A percentile compares a stretch with the other conserved stretches of the same genome.
These are phyloP conservation scores for Graphium sp. DNA, from an alignment of 2,329 filamentous ascomycete species.

Conservation along the genomic window DNA sequence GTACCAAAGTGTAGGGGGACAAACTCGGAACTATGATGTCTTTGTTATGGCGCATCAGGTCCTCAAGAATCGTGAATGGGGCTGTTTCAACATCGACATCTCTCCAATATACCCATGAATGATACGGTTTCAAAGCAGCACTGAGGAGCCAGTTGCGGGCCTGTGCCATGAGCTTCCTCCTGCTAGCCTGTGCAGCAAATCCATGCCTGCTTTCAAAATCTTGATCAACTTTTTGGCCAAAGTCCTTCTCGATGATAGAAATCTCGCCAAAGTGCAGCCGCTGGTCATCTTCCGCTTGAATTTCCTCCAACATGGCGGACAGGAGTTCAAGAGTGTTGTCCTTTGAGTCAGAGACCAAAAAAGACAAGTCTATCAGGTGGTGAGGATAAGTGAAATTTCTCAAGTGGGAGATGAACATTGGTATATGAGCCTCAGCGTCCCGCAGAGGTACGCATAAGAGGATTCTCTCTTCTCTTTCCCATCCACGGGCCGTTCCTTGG, in stretches of 20 bases:
- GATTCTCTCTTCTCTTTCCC: slow-evolving; percentile 93
- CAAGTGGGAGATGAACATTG: slow-evolving; percentile 98
- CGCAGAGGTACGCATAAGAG: slow-evolving; percentile 85
- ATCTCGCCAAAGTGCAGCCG: slow-evolving; percentile 86
- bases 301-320: slow-evolving; percentile 54
- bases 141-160: slow-evolving; percentile 94
- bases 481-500: slow-evolving; percentile 78
- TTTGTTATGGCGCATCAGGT: slow-evolving; percentile 97
- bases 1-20: slow-evolving; percentile 18
- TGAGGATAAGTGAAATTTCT: slow-evolving; percentile 96
- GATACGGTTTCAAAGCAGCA: slow-evolving; percentile 79
- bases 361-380: slow-evolving; percentile 88
- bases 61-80: slow-evolving; percentile 89
- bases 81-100: slow-evolving; percentile 97
- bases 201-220: slow-evolving; percentile 96
- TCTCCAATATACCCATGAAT: slow-evolving; percentile 99
- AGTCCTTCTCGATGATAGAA: slow-evolving; percentile 96
- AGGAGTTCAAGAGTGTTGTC: slow-evolving; percentile 72
- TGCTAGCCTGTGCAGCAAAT: slow-evolving; percentile 85
- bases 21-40: slow-evolving; percentile 96
- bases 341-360: slow-evolving; percentile 93
- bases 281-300: slow-evolving; percentile 67
- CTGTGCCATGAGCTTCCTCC: slow-evolving; percentile 94
- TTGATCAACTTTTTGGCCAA: slow-evolving; percentile 93
- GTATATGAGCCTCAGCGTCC: slow-evolving; percentile 79